Percentiles rank a stretch among this genome's conserved stretches.
These are phyloP conservation scores for Thelephora terrestris DNA, from an alignment of 1,284 basidiomycete genomes.

Conservation along the genomic window DNA sequence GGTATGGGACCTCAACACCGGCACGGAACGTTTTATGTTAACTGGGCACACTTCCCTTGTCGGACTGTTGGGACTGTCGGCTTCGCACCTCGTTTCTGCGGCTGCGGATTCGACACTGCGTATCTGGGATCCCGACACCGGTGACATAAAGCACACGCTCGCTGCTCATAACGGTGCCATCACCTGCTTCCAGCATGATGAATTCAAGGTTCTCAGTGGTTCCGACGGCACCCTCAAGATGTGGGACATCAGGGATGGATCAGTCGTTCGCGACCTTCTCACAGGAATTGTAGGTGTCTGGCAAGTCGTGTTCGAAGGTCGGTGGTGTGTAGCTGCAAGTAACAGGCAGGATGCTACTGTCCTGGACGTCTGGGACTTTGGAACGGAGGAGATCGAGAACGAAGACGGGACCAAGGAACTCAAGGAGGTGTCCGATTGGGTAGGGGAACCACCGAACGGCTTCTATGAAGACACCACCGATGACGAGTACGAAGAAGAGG, in stretches of 20 bases:
- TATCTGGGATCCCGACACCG: constrained; percentile 83
- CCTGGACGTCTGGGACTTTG: constrained; percentile 83
- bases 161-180: constrained; percentile 89
- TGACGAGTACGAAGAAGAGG: constrained; percentile 41
- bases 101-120: constrained; percentile 90
- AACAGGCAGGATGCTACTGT: constrained; percentile 73
- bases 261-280: constrained; percentile 75
- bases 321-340: constrained; percentile 88
- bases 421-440: constrained; percentile 10
- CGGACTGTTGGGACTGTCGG: constrained; percentile 78
- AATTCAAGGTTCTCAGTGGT: constrained; percentile 89
- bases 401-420: constrained; percentile 25
- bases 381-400: constrained; percentile 49
- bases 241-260: constrained; percentile 87
- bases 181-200: constrained; percentile 96
- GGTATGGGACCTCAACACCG: constrained; percentile 81
- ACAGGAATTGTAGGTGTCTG: constrained; percentile 87
- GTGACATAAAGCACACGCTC: constrained; percentile 70
- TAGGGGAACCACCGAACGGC: constrained; percentile 18
- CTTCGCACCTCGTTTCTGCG: constrained; percentile 83
- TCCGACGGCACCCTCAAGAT: constrained; percentile 94
- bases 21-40: constrained; percentile 70
- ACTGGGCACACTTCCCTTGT: constrained; percentile 85
- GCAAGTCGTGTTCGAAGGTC: constrained; percentile 90
- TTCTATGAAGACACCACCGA: constrained; percentile 35